phyloP scores from a whole-genome alignment of 805 yeast genomes.

The Yueomyces sp. region DNA sequence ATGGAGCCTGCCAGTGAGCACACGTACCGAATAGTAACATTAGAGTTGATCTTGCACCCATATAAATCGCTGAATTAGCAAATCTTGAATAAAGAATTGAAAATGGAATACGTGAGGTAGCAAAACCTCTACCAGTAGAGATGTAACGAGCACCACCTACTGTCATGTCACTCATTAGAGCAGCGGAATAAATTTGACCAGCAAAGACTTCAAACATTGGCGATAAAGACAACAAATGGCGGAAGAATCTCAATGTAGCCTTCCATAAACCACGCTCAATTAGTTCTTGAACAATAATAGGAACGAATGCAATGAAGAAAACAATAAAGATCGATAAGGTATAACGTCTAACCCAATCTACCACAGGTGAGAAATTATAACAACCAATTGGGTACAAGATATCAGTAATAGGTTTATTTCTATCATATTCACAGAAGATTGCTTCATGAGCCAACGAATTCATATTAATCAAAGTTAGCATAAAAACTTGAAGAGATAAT shows the following conservation, averaged over 20 bases:
- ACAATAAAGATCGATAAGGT: conserved; percentile 72
- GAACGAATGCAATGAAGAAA: conserved; percentile 68
- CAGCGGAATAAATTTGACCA: conserved; percentile 64
- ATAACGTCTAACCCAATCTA: conserved; percentile 74
- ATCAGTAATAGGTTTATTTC: conserved; percentile 54
- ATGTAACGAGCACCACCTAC: conserved; percentile 83
- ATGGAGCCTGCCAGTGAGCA: conserved; percentile 83
- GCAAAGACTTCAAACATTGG: conserved; percentile 78
- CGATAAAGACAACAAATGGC: conserved; percentile 57
- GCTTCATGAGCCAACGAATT: conserved; percentile 64
- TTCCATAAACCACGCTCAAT: conserved; percentile 75
- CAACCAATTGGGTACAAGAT: conserved; percentile 55
- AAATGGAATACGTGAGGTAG: conserved; percentile 68
- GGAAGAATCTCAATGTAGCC: conserved; percentile 53
- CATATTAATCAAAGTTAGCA: conserved; percentile 56
- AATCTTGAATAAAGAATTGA: conserved; percentile 62
- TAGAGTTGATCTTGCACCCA: conserved; percentile 70
- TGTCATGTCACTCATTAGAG: conserved; percentile 56
- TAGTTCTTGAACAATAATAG: conserved; percentile 65
- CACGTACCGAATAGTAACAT: conserved; percentile 62
- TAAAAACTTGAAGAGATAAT: conserved; percentile 58
- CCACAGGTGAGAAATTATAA: conserved; percentile 57
- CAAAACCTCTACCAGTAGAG: conserved; percentile 79
- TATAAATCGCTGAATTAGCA: conserved; percentile 70
- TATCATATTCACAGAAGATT: conserved; percentile 53